phyloP scores from a whole-genome alignment of 176 grass and related monocot species.

The Eragrostis nindensis region DNA sequence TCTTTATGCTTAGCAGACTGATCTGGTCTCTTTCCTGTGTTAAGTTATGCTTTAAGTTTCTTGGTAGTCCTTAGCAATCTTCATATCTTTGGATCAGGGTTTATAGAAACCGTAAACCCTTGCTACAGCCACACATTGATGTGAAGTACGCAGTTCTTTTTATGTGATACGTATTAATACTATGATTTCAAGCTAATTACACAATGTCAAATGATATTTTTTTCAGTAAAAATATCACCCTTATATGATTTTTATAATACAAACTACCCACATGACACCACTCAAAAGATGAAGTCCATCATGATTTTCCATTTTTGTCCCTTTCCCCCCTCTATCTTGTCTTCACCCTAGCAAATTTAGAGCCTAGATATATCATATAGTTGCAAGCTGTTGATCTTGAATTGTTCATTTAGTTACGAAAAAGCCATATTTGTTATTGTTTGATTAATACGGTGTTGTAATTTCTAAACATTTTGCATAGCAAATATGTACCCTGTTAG shows the following conservation, averaged over 20 bases:
- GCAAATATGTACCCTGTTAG: background rate
- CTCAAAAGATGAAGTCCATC: background rate
- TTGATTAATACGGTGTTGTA: background rate
- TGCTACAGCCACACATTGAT: background rate
- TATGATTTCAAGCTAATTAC: background rate
- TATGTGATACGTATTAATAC: background rate
- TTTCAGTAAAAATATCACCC: background rate
- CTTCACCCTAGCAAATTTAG: background rate
- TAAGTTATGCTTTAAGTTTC: background rate
- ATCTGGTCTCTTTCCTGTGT: background rate
- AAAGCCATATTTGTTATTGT: background rate
- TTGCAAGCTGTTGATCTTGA: background rate
- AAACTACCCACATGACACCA: background rate
- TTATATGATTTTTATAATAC: background rate
- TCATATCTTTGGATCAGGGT: background rate
- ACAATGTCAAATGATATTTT: background rate
- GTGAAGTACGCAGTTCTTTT: background rate
- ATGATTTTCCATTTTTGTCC: conserved; percentile 3
- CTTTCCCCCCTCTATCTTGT: background rate
- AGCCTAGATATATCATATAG: background rate
- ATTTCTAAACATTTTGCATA: background rate
- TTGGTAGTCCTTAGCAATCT: conserved; percentile 4
- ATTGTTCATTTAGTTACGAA: background rate
- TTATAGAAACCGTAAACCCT: background rate
- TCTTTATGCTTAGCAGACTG: conserved; percentile 11